Percentiles rank a stretch among this genome's conserved stretches.
Evolutionary conservation across 768 basidiomycete genomes (phyloP).

Genomic region (Phylloporus scabripes): DNA sequence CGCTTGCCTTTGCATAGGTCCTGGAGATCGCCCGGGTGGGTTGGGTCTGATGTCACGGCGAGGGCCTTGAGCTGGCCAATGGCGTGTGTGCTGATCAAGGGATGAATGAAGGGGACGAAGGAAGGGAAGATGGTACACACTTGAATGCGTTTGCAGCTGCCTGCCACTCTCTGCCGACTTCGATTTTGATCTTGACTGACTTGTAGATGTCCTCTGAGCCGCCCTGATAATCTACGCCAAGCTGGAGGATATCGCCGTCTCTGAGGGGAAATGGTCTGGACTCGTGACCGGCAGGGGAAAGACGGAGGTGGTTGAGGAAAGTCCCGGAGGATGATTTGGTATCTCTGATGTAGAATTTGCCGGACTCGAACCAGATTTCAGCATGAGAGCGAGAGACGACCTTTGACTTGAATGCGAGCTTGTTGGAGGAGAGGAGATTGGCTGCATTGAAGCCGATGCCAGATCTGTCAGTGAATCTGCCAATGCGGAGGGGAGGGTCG

Average conservation of each 20-base stretch:
- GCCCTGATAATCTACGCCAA: conserved; percentile 97
- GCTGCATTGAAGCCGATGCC: conserved; percentile 60
- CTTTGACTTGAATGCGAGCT: conserved; percentile 92
- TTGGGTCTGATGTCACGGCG: conserved; percentile 35
- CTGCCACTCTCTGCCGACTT: conserved; percentile 91
- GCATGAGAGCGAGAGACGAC: conserved; percentile 94
- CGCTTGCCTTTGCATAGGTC: conserved; percentile 20
- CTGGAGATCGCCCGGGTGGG: conserved; percentile 9
- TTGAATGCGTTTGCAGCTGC: conserved; percentile 89
- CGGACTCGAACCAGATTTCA: conserved; percentile 79
- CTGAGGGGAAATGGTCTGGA: conserved; percentile 71
- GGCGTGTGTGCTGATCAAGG: conserved; percentile 50
- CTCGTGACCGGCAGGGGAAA: conserved; percentile 81
- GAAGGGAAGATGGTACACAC: conserved; percentile 2
- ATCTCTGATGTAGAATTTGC: conserved; percentile 82
- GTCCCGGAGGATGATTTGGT: conserved; percentile 89
- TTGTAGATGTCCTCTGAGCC: conserved; percentile 96
- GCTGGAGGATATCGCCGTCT: conserved; percentile 91
- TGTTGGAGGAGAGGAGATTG: conserved; percentile 67
- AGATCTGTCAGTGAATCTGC: conserved; percentile 88
- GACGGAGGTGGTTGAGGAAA: conserved; percentile 89
- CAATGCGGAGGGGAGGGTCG: conserved; percentile 75
- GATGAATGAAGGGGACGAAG: neutral
- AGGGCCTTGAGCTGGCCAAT: conserved; percentile 79
- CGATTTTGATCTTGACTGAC: conserved; percentile 92